These are phyloP conservation scores for Amanita polypyramis DNA, from an alignment of 768 basidiomycete genomes.

Conservation along the genomic window DNA sequence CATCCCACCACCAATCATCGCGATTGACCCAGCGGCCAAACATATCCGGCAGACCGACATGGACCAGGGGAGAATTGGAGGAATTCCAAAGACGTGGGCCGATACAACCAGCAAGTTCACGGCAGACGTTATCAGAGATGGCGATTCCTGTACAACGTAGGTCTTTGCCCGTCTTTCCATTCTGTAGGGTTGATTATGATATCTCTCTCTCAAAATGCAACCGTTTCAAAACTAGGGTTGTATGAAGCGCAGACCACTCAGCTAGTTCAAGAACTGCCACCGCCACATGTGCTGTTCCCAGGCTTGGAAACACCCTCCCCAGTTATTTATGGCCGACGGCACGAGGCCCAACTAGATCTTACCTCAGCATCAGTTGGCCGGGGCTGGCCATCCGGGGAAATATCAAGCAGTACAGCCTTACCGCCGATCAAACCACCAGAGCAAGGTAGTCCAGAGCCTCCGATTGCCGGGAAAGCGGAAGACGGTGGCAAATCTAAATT, in stretches of 20 bases:
- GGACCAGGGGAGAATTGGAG: not conserved
- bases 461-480: not conserved
- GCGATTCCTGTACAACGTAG: conserved; percentile 2
- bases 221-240: conserved; percentile 1
- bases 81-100: not conserved
- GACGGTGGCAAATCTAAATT: conserved; percentile 2
- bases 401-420: not conserved
- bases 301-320: conserved; percentile 4
- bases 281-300: conserved; percentile 7
- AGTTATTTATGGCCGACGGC: conserved; percentile 3
- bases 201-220: not conserved
- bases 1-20: conserved; percentile 4
- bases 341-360: conserved; percentile 3
- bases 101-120: not conserved
- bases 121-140: not conserved
- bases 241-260: conserved; percentile 1
- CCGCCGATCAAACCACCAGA: not conserved
- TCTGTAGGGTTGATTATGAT: not conserved
- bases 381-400: not conserved
- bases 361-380: not conserved
- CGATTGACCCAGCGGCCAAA: conserved; percentile 3
- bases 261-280: conserved; percentile 7
- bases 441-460: not conserved
- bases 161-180: not conserved
- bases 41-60: conserved; percentile 2